Conservation (phyloP, 1,284 basidiomycete genomes). For the Ganoderma lucidum region DNA sequence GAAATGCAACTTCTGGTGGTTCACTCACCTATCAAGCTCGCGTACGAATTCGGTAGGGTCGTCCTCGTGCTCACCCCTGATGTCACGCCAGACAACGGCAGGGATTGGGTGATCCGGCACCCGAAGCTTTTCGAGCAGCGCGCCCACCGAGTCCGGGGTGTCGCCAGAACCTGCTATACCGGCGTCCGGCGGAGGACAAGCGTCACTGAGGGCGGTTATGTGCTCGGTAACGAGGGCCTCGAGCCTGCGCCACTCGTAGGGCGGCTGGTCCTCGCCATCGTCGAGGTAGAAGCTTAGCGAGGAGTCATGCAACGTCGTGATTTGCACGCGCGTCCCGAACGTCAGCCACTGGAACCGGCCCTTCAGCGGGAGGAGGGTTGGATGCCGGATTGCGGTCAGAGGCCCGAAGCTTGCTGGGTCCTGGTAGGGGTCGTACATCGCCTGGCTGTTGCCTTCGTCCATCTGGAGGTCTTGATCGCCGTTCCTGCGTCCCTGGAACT, state of each 20-base stretch:
- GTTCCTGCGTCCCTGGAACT: background rate
- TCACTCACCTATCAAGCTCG: constrained; percentile 33
- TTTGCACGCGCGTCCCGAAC: constrained; percentile 33
- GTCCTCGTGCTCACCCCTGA: constrained; percentile 30
- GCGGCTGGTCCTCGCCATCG: constrained; percentile 31
- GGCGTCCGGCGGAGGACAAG: constrained; percentile 1
- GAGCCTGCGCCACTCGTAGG: constrained; percentile 15
- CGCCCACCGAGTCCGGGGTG: background rate
- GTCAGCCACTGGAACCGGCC: constrained; percentile 36
- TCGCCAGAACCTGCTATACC: background rate
- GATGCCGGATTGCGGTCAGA: constrained; percentile 4
- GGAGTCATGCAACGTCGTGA: constrained; percentile 30
- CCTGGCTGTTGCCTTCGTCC: background rate
- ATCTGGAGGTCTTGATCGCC: background rate
- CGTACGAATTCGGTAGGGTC: constrained; percentile 33
- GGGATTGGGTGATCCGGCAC: constrained; percentile 29
- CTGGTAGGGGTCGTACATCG: constrained; percentile 2
- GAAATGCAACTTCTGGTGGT: constrained; percentile 10
- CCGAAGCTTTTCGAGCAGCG: constrained; percentile 22
- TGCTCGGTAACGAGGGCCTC: constrained; percentile 26
- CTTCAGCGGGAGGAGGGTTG: constrained; percentile 16
- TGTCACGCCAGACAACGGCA: constrained; percentile 37
- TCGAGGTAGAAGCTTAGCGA: constrained; percentile 31
- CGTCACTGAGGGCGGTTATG: constrained; percentile 9
- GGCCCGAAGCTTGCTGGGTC: background rate